phyloP scores from a whole-genome alignment of 768 basidiomycete species.

The Sarcodon aspratus region DNA sequence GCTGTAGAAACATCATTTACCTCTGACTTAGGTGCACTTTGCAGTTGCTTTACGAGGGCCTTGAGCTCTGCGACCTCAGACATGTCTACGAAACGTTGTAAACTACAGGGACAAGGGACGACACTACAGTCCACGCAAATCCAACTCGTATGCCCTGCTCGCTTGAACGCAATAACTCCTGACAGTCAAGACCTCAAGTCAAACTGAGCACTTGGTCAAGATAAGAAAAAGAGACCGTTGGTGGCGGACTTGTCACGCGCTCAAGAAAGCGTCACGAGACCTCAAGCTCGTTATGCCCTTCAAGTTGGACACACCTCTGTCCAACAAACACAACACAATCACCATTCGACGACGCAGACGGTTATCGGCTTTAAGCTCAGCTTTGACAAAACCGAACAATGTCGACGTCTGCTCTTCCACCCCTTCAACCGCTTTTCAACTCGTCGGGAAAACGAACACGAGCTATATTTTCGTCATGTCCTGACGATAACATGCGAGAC shows the following conservation, averaged over 20 bases:
- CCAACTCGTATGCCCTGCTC: too few relatives aligned
- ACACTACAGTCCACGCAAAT: too few relatives aligned
- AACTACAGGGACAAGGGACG: background rate
- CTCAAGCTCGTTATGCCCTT: too few relatives aligned
- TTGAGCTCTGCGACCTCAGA: slow-evolving; percentile 49
- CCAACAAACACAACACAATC: too few relatives aligned
- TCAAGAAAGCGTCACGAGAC: too few relatives aligned
- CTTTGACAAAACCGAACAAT: slow-evolving; percentile 6
- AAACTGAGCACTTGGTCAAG: too few relatives aligned
- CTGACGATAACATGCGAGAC: slow-evolving; percentile 47
- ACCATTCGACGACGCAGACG: too few relatives aligned
- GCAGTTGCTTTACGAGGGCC: slow-evolving; percentile 72
- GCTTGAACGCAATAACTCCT: too few relatives aligned
- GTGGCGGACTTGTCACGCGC: too few relatives aligned
- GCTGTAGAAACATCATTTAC: slow-evolving; percentile 25
- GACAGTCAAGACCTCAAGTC: too few relatives aligned
- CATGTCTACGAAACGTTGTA: slow-evolving; percentile 7
- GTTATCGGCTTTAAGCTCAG: background rate
- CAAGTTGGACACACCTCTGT: too few relatives aligned
- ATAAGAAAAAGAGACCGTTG: too few relatives aligned
- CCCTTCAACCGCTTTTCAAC: slow-evolving; percentile 55
- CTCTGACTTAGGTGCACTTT: slow-evolving; percentile 45
- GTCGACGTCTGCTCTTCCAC: slow-evolving; percentile 40
- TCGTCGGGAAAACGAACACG: slow-evolving; percentile 61
- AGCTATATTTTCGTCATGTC: slow-evolving; percentile 54